These are phyloP conservation scores for Cephalotrichum gorgonifer DNA, from an alignment of 2,329 filamentous ascomycete species.

Conservation along the genomic window DNA sequence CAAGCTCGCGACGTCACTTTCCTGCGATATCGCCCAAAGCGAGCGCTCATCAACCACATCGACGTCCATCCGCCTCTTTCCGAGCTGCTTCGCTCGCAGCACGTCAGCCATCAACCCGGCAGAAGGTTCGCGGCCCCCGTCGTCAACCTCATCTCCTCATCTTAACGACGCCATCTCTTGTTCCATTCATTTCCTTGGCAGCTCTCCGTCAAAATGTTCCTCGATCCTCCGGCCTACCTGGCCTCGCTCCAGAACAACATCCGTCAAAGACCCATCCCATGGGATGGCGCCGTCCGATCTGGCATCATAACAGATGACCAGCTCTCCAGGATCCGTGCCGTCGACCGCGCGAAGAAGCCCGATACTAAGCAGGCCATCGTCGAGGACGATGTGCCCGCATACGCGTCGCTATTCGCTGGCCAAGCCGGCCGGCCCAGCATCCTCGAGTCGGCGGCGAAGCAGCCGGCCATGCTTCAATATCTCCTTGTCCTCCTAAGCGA, in stretches of 20 bases:
- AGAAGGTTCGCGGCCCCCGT: not conserved
- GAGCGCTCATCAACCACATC: not conserved
- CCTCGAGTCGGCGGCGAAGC: conserved; percentile 74
- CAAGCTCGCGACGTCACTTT: not conserved
- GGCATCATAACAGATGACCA: conserved; percentile 91
- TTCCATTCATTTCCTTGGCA: too few species aligned
- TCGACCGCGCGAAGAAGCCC: conserved; percentile 83
- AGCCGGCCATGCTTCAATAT: conserved; percentile 88
- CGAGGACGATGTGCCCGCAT: conserved; percentile 69
- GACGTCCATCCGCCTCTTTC: not conserved
- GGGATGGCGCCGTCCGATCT: conserved; percentile 91
- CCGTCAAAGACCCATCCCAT: conserved; percentile 87
- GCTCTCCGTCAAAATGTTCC: conserved; percentile 53
- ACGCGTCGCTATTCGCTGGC: conserved; percentile 71
- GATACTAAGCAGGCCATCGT: conserved; percentile 79
- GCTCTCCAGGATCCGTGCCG: conserved; percentile 88
- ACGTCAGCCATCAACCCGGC: not conserved
- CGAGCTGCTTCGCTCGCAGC: not conserved
- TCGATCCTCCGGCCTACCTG: conserved; percentile 82
- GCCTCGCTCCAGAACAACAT: conserved; percentile 92
- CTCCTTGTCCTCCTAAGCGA: conserved; percentile 84
- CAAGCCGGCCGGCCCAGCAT: conserved; percentile 59
- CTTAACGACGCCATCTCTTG: not conserved
- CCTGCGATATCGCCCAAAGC: not conserved
- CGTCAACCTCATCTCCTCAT: not conserved